phyloP scores from a whole-genome alignment of 164 flowering plant genomes.

The Warburgia ugandensis region DNA sequence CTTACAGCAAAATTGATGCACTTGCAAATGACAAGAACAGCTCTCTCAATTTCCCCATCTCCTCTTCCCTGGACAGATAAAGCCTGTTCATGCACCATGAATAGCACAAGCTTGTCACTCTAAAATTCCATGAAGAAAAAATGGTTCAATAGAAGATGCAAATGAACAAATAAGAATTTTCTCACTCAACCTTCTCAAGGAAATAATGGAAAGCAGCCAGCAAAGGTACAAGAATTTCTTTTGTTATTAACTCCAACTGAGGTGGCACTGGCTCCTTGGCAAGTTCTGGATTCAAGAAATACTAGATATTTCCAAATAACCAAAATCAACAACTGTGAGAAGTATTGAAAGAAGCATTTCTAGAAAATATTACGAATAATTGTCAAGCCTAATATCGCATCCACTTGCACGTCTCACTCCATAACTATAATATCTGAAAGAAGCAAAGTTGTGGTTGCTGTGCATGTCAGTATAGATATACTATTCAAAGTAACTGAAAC shows the following conservation, averaged over 20 bases:
- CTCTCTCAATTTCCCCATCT: constrained; percentile 41
- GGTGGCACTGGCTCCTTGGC: constrained; percentile 79
- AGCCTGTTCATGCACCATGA: constrained; percentile 32
- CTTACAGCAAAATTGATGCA: constrained; percentile 75
- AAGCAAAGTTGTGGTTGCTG: not conserved
- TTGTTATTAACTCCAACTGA: constrained; percentile 55
- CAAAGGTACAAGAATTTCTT: constrained; percentile 62
- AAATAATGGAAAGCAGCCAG: constrained; percentile 38
- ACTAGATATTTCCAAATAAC: constrained; percentile 30
- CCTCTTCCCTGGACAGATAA: constrained; percentile 11
- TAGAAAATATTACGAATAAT: constrained; percentile 1
- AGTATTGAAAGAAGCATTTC: not conserved
- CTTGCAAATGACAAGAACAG: constrained; percentile 58
- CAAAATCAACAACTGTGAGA: not conserved
- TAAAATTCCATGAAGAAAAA: no score
- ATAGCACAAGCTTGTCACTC: constrained; percentile 3
- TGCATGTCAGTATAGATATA: no score
- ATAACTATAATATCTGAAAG: not conserved
- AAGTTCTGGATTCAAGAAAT: constrained; percentile 67
- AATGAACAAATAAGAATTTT: not conserved
- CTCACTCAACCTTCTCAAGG: constrained; percentile 42
- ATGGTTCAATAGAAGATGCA: no score
- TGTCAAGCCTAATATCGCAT: not conserved
- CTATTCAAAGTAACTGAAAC: not conserved
- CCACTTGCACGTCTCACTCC: not conserved